Evolutionary conservation across 176 grass and related monocot species (phyloP).

Genomic region (Lolium perenne): DNA sequence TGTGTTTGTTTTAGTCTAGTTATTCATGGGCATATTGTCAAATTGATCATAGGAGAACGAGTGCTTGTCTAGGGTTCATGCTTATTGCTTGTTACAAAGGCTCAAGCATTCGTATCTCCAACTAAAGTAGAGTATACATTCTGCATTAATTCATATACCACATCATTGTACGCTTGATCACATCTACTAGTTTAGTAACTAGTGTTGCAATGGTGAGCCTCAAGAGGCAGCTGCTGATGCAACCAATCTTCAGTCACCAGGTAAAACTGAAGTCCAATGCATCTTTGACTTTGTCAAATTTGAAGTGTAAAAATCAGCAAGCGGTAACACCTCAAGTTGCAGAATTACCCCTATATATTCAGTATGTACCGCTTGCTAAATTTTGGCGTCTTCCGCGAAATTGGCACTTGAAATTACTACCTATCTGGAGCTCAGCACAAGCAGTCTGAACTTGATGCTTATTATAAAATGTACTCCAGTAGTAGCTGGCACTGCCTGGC

Average conservation of each 20-base stretch:
- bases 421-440: background rate
- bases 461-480: no score
- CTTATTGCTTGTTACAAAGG: background rate
- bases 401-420: background rate
- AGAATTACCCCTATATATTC: no score
- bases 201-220: background rate
- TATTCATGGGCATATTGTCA: background rate
- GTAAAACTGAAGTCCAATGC: slow-evolving; percentile 1
- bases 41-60: background rate
- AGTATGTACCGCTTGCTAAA: background rate
- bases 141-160: background rate
- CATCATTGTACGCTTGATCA: background rate
- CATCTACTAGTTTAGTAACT: background rate
- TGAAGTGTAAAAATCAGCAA: background rate
- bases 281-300: background rate
- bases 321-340: background rate
- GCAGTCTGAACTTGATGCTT: no score
- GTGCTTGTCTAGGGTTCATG: background rate
- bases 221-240: background rate
- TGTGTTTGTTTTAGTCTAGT: background rate
- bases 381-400: background rate
- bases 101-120: background rate
- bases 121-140: background rate
- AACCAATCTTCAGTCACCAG: background rate
- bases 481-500: background rate